Evolutionary conservation across 2,329 filamentous ascomycete species (phyloP), one percentile per base, ranked within the genome.

Genomic region (Scedosporium dehoogii): DNA sequence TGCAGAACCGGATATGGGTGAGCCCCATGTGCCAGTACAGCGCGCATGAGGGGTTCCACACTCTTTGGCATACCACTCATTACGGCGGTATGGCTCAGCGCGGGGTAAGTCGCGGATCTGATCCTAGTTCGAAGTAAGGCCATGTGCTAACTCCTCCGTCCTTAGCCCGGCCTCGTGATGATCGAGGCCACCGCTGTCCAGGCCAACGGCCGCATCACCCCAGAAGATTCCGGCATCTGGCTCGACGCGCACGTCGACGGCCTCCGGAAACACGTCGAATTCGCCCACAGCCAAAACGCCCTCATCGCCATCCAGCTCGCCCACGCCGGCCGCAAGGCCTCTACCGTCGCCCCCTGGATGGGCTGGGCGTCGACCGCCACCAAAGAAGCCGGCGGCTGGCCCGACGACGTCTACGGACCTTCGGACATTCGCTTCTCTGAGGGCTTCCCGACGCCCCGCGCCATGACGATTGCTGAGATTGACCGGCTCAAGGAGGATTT

Each of bases 231-330:
- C 9, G 87, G 89, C 0, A 70, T 92, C 6, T 92, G 88, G 88
- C 80, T 85, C 63, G 88, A 92, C 70, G 81, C 78, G 1, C 89
- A 91, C 67, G 85, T 88, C 61, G 85, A 79, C 65, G 78, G 79
- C 0, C 71, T 88, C 46, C 78, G 77, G 66, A 75, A 77, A 21
- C 78, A 87, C 10, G 79, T 85, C 3, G 86, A 90, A 29, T 90
- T 90, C 63, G 74, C 78, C 1, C 80, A 82, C 67, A 70, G 72
- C 23, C 79, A 82, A 63, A 79, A 76, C 68, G 85, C 88, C 69
- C 81, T 86, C 55, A 85, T 91, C 61, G 88, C 81, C 33, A 85
- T 92, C 61, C 89, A 96, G 74, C 78, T 94, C 2, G 87, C 75
- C 1, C 90, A 96, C 69, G 90, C 89, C 0, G 90, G 91, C 2